These are phyloP conservation scores for Ormosia emarginata DNA, from an alignment of 306 rosid genomes.

Conservation along the genomic window DNA sequence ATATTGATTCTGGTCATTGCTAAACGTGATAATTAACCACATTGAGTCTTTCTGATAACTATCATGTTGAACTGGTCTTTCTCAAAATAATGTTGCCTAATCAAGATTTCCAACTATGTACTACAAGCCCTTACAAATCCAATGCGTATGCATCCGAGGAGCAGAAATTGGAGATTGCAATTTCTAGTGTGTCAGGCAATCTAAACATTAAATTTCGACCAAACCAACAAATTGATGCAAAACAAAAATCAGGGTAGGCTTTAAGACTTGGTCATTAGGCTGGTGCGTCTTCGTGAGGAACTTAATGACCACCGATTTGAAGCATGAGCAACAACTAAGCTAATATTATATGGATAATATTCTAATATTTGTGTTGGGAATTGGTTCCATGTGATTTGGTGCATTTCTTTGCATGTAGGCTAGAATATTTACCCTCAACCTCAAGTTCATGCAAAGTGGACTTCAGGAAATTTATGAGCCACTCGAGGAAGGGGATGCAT, in stretches of 20 bases:
- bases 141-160: neutral
- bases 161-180: neutral
- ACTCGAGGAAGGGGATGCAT: neutral
- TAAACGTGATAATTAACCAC: neutral
- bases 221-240: neutral
- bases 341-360: neutral
- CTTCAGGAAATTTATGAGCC: neutral
- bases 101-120: neutral
- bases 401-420: constrained; percentile 10
- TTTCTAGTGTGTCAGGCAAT: neutral
- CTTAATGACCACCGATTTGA: neutral
- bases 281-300: constrained; percentile 3
- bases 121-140: neutral
- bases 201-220: neutral
- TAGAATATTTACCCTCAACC: constrained; percentile 11
- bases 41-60: neutral
- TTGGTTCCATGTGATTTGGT: constrained; percentile 26
- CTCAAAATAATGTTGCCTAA: neutral
- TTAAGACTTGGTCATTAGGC: neutral
- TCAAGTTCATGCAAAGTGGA: constrained; percentile 17
- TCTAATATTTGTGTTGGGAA: neutral
- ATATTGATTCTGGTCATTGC: neutral
- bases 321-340: neutral
- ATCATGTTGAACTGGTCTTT: neutral
- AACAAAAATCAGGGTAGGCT: neutral